A percentile compares a stretch with the other conserved stretches of the same genome.
Evolutionary conservation across 2,329 filamentous ascomycete species (phyloP).

Genomic region (Domatiomyces catenatus): DNA sequence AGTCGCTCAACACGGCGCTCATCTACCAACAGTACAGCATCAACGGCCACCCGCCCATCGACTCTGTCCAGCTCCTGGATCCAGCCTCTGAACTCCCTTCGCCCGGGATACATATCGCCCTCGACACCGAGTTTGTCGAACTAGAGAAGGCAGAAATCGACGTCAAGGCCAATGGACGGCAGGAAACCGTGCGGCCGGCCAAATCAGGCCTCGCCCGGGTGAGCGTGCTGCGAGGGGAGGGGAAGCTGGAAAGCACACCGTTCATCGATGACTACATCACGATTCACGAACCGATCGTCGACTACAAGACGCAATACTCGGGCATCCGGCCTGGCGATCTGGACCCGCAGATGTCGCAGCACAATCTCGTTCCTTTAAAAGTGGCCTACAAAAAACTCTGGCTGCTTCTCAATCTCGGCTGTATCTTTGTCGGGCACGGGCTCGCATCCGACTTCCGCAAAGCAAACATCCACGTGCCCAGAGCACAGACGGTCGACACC

Average conservation of each 20-base stretch:
- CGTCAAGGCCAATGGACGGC: slow-evolving; percentile 84
- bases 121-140: slow-evolving; percentile 93
- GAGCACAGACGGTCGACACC: slow-evolving; percentile 81
- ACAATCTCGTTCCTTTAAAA: slow-evolving; percentile 76
- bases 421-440: slow-evolving; percentile 84
- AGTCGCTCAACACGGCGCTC: slow-evolving; percentile 65
- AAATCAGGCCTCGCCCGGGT: slow-evolving; percentile 86
- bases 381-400: slow-evolving; percentile 95
- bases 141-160: slow-evolving; percentile 88
- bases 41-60: slow-evolving; percentile 24
- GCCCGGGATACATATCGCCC: slow-evolving; percentile 61
- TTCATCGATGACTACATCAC: slow-evolving; percentile 98
- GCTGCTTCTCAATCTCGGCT: slow-evolving; percentile 87
- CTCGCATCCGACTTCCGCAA: slow-evolving; percentile 92
- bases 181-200: slow-evolving; percentile 80
- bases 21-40: slow-evolving; percentile 59
- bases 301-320: slow-evolving; percentile 88
- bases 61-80: slow-evolving; percentile 25
- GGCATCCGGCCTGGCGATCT: slow-evolving; percentile 78
- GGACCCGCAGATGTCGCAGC: slow-evolving; percentile 59
- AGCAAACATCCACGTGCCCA: slow-evolving; percentile 93
- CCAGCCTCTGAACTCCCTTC: slow-evolving; percentile 47
- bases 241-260: slow-evolving; percentile 61
- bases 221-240: slow-evolving; percentile 68
- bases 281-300: slow-evolving; percentile 71